These are phyloP conservation scores for Pholiota molesta DNA, from an alignment of 768 basidiomycete species.

Conservation along the genomic window DNA sequence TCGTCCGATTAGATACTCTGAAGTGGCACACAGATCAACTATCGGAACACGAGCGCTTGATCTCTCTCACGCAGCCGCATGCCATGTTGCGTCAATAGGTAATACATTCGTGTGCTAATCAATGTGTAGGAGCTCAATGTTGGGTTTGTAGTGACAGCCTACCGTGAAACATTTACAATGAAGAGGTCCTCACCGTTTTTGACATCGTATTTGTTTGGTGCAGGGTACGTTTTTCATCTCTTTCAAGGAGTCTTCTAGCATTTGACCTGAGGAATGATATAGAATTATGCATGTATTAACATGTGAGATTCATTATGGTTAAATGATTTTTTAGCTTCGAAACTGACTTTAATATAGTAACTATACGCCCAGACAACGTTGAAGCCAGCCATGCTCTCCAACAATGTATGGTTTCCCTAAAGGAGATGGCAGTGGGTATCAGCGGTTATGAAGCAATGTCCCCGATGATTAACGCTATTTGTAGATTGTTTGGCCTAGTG, in stretches of 20 bases:
- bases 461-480: constrained; percentile 15
- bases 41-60: constrained; percentile 71
- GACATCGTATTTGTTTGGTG: constrained; percentile 68
- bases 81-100: constrained; percentile 71
- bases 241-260: constrained; percentile 10
- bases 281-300: constrained; percentile 84
- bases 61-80: constrained; percentile 73
- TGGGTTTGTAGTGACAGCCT: constrained; percentile 51
- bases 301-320: constrained; percentile 41
- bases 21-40: constrained; percentile 48
- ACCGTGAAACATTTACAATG: constrained; percentile 63
- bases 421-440: constrained; percentile 64
- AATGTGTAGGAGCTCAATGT: neutral
- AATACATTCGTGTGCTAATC: constrained; percentile 12
- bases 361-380: constrained; percentile 68
- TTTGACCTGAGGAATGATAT: constrained; percentile 19
- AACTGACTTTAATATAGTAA: constrained; percentile 47
- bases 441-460: constrained; percentile 6
- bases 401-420: constrained; percentile 63
- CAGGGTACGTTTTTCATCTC: constrained; percentile 54
- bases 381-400: constrained; percentile 70
- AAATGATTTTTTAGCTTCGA: constrained; percentile 14
- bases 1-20: constrained; percentile 27
- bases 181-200: constrained; percentile 65
- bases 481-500: constrained; percentile 74